Conservation (phyloP, 2,329 filamentous ascomycete species). For the Aspergillus luchuensis region DNA sequence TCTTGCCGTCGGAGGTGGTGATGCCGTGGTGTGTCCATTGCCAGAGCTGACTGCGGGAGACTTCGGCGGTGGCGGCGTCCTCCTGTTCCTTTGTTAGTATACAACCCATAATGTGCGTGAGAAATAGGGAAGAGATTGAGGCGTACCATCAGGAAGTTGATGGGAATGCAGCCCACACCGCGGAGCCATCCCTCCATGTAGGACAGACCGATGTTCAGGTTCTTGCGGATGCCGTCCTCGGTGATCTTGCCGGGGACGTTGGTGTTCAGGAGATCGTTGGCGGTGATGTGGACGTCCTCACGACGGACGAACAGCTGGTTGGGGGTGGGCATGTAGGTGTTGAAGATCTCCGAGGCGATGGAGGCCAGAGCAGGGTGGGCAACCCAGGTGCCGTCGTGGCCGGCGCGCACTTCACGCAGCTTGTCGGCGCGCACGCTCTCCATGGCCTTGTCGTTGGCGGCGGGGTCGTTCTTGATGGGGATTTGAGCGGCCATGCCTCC, state of each 20-base stretch:
- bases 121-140: neutral
- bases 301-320: conserved; percentile 92
- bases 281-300: conserved; percentile 82
- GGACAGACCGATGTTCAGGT: conserved; percentile 90
- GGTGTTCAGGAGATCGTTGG: conserved; percentile 95
- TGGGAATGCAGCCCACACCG: conserved; percentile 92
- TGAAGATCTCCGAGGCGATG: conserved; percentile 92
- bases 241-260: conserved; percentile 91
- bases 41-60: conserved; percentile 92
- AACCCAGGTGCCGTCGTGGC: conserved; percentile 97
- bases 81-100: conserved; percentile 51
- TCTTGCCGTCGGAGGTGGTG: conserved; percentile 82
- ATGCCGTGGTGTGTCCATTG: conserved; percentile 83
- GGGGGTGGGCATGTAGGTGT: conserved; percentile 96
- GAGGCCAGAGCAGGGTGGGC: conserved; percentile 88
- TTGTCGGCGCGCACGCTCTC: conserved; percentile 91
- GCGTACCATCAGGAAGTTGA: conserved; percentile 87
- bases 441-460: conserved; percentile 93
- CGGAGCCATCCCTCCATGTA: conserved; percentile 99
- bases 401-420: conserved; percentile 89
- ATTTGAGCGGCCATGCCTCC: conserved; percentile 98
- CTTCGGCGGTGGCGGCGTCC: conserved; percentile 95
- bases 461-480: conserved; percentile 91
- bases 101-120: too few species aligned
- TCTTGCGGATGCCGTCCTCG: conserved; percentile 94